A percentile compares a stretch with the other conserved stretches of the same genome.
These are phyloP conservation scores for Arxiozyma slooffiae DNA, from an alignment of 1,139 yeast species.

Conservation along the genomic window DNA sequence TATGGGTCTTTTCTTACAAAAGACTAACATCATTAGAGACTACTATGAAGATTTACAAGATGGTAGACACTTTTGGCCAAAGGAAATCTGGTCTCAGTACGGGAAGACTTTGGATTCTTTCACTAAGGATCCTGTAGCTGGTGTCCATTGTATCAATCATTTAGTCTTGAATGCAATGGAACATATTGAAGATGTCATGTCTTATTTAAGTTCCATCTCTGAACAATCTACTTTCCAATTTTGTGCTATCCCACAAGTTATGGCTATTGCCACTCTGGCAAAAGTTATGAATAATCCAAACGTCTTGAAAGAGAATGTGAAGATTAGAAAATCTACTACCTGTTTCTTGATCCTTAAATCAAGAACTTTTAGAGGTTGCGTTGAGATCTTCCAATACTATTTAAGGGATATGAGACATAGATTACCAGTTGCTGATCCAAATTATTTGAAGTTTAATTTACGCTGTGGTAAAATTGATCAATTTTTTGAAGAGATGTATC, in stretches of 20 bases:
- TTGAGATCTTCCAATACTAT: slow-evolving; percentile 63
- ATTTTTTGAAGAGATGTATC: slow-evolving; percentile 67
- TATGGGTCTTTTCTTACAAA: slow-evolving; percentile 78
- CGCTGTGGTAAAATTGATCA: slow-evolving; percentile 83
- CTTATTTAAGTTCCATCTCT: slow-evolving; percentile 62
- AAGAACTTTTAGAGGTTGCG: slow-evolving; percentile 68
- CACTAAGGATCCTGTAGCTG: slow-evolving; percentile 41
- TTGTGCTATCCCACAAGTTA: slow-evolving; percentile 96
- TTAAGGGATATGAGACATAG: slow-evolving; percentile 68
- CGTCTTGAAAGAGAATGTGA: slow-evolving; percentile 63
- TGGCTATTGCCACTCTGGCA: slow-evolving; percentile 94
- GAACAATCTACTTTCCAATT: slow-evolving; percentile 83
- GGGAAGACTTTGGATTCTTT: slow-evolving; percentile 52
- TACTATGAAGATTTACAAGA: slow-evolving; percentile 86
- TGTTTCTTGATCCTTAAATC: slow-evolving; percentile 64
- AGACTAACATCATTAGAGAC: slow-evolving; percentile 88
- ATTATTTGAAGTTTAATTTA: slow-evolving; percentile 73
- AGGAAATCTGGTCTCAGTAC: slow-evolving; percentile 82
- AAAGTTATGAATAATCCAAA: slow-evolving; percentile 72
- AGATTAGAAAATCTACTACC: slow-evolving; percentile 89
- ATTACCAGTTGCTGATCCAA: slow-evolving; percentile 74
- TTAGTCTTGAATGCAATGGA: slow-evolving; percentile 69
- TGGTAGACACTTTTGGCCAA: slow-evolving; percentile 94
- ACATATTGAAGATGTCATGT: slow-evolving; percentile 70
- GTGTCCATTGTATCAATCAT: slow-evolving; percentile 69